These are phyloP conservation scores for Kodamaea arcana DNA, from an alignment of 1,139 yeast genomes.

Conservation along the genomic window DNA sequence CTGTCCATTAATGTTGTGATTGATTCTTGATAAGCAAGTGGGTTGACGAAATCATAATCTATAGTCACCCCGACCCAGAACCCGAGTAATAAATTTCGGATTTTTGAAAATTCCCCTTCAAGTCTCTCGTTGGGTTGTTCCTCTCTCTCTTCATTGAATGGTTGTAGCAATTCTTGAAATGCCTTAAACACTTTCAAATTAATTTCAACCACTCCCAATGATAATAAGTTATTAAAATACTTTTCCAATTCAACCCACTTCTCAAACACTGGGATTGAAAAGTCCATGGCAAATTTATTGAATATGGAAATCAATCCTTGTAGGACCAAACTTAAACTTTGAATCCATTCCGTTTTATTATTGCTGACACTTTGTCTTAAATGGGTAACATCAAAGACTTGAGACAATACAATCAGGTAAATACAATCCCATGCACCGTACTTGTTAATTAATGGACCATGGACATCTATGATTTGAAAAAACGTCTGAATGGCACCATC, in stretches of 20 bases:
- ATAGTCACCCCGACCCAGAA: constrained; percentile 64
- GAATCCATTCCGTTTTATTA: constrained; percentile 44
- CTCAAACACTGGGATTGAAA: constrained; percentile 16
- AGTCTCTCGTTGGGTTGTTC: not conserved
- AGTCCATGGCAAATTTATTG: constrained; percentile 37
- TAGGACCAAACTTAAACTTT: constrained; percentile 53
- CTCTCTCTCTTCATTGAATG: constrained; percentile 16
- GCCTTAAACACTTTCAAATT: constrained; percentile 51
- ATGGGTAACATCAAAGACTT: constrained; percentile 21
- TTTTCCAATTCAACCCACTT: constrained; percentile 49
- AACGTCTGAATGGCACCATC: constrained; percentile 88
- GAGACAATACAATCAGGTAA: constrained; percentile 47
- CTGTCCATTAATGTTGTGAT: constrained; percentile 48
- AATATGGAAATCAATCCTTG: constrained; percentile 57
- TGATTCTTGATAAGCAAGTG: constrained; percentile 50
- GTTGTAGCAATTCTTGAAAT: constrained; percentile 42
- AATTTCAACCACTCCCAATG: constrained; percentile 42
- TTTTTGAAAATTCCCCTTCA: constrained; percentile 6
- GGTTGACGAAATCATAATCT: constrained; percentile 53
- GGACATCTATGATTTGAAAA: constrained; percentile 78
- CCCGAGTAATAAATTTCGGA: constrained; percentile 44
- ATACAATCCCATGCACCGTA: constrained; percentile 53
- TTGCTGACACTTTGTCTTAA: constrained; percentile 9
- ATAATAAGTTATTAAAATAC: constrained; percentile 40
- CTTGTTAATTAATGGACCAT: constrained; percentile 51